phyloP scores from a whole-genome alignment of 805 yeast genomes.

The Blastobotrys parvus region DNA sequence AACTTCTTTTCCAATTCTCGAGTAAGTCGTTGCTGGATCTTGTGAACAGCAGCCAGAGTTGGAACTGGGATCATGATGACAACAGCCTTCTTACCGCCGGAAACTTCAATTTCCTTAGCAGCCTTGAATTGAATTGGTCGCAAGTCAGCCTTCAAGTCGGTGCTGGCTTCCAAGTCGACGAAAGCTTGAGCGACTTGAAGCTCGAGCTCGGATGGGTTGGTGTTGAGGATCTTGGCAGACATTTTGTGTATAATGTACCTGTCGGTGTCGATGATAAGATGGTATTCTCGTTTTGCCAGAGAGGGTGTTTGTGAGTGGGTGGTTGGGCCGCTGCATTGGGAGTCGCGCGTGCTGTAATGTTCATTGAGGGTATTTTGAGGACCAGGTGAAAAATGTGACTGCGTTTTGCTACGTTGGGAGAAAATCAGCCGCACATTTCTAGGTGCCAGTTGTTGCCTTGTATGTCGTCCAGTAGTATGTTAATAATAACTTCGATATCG shows the following conservation, averaged over 20 bases:
- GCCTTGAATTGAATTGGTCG: conserved; percentile 98
- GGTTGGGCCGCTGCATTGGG: too few species aligned
- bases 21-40: conserved; percentile 85
- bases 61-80: conserved; percentile 98
- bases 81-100: conserved; percentile 98
- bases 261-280: too few species aligned
- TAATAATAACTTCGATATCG: too few species aligned
- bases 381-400: too few species aligned
- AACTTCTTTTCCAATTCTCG: conserved; percentile 99
- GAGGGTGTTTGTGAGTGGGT: too few species aligned
- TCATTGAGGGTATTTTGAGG: too few species aligned
- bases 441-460: too few species aligned
- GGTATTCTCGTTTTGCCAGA: too few species aligned
- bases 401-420: too few species aligned
- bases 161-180: conserved; percentile 86
- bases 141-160: conserved; percentile 95
- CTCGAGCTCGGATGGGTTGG: conserved; percentile 97
- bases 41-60: conserved; percentile 95
- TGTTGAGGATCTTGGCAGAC: conserved; percentile 97
- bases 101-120: conserved; percentile 94
- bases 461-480: too few species aligned
- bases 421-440: too few species aligned
- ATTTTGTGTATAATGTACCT: conserved; percentile 40
- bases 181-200: conserved; percentile 99
- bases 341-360: too few species aligned